Percentiles rank a stretch among this genome's conserved stretches.
Evolutionary conservation across 495 filamentous ascomycete species (phyloP).

Genomic region (Hypoxylon fuscum): DNA sequence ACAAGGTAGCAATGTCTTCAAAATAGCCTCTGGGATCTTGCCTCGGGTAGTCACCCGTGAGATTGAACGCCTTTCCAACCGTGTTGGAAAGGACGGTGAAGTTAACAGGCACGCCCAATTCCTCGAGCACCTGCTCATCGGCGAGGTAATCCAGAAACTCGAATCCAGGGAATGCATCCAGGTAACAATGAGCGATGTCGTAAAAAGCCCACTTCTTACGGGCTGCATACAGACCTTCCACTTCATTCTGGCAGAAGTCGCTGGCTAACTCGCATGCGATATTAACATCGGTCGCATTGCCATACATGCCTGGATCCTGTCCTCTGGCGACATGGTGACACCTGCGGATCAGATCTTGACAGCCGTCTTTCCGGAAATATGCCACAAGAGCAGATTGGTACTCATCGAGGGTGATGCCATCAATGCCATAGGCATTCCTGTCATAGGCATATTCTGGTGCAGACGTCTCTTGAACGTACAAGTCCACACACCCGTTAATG

Average conservation of each 20-base stretch:
- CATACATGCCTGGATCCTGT: conserved; percentile 56
- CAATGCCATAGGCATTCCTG: conserved; percentile 74
- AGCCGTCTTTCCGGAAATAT: conserved; percentile 54
- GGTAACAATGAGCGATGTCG: conserved; percentile 62
- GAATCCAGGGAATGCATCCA: conserved; percentile 69
- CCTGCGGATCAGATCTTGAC: conserved; percentile 54
- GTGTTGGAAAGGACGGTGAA: conserved; percentile 62
- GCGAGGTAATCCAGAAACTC: conserved; percentile 69
- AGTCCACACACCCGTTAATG: conserved; percentile 80
- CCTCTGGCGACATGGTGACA: conserved; percentile 53
- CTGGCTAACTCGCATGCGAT: conserved; percentile 49
- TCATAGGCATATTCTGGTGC: conserved; percentile 72
- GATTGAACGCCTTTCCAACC: conserved; percentile 61
- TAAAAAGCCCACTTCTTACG: conserved; percentile 55
- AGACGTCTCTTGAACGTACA: conserved; percentile 65
- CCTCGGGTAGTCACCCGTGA: conserved; percentile 61
- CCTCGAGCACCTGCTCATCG: conserved; percentile 63
- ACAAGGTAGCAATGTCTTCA: conserved; percentile 57
- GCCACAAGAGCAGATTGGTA: conserved; percentile 44
- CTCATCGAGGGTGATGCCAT: conserved; percentile 60
- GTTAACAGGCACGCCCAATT: conserved; percentile 73
- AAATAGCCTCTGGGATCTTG: conserved; percentile 54
- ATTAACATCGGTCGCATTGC: conserved; percentile 58
- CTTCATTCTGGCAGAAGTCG: conserved; percentile 52
- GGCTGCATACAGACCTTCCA: conserved; percentile 53